A percentile compares a stretch with the other conserved stretches of the same genome.
Conservation (phyloP, 2,329 filamentous ascomycete genomes). For the Xylariaceae sp. region DNA sequence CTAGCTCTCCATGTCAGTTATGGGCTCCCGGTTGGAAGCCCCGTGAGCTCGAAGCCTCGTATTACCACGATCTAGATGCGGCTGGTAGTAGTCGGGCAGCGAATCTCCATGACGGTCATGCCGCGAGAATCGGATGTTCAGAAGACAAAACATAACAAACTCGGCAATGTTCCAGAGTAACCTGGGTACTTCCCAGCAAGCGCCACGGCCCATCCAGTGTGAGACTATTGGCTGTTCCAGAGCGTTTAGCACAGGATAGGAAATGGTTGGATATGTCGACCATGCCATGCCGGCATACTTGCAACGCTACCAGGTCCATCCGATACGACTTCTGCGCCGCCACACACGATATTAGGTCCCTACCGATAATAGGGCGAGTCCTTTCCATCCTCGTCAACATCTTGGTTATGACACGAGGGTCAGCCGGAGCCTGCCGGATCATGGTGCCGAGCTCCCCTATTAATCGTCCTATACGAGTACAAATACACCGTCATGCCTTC, state of each 20-base stretch:
- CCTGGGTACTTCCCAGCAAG: background rate
- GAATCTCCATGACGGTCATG: background rate
- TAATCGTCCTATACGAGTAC: background rate
- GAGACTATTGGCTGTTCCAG: background rate
- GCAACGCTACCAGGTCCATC: background rate
- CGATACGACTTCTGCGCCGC: background rate
- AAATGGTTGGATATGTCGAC: background rate
- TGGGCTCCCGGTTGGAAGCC: background rate
- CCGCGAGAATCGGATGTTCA: background rate
- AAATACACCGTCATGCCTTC: conserved; percentile 15
- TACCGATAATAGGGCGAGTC: conserved; percentile 7
- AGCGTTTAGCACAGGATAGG: background rate
- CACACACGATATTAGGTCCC: background rate
- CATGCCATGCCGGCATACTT: background rate
- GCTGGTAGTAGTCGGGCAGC: background rate
- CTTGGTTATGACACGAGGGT: conserved; percentile 1
- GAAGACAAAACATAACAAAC: background rate
- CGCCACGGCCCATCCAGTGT: background rate
- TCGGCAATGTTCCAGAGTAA: background rate
- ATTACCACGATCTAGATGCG: background rate
- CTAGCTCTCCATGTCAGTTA: background rate
- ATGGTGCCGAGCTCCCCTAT: conserved; percentile 5
- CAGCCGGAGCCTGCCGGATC: conserved; percentile 1
- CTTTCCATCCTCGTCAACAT: conserved; percentile 14
- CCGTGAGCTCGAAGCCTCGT: background rate